These are phyloP conservation scores for Neonectria hederae DNA, from an alignment of 2,329 filamentous ascomycete species.

Conservation along the genomic window DNA sequence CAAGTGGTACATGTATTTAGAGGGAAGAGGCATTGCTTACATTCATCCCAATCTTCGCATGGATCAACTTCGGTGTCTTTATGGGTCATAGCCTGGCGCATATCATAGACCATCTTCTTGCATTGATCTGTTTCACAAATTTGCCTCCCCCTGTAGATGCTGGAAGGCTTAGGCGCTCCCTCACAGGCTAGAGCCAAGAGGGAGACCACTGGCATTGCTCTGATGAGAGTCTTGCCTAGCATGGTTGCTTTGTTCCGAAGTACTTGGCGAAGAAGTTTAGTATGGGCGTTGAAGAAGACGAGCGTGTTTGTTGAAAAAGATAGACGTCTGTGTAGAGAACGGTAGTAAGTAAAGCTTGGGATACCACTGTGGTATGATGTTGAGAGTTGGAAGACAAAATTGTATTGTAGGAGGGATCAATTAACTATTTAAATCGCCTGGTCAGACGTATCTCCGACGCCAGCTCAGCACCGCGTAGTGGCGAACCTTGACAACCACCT, in stretches of 20 bases:
- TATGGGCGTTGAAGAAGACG: background rate
- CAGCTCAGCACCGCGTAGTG: no score
- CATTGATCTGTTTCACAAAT: conserved; percentile 14
- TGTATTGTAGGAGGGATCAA: background rate
- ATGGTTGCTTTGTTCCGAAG: background rate
- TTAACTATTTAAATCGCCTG: background rate
- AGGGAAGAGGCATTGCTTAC: conserved; percentile 9
- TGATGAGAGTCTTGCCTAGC: background rate
- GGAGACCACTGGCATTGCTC: background rate
- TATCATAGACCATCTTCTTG: background rate
- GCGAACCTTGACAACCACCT: background rate
- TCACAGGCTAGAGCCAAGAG: background rate
- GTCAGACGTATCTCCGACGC: background rate
- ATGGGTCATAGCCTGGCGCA: conserved; percentile 7
- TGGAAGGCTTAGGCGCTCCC: background rate
- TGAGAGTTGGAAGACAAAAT: background rate
- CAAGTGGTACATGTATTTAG: background rate
- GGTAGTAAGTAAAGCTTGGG: background rate
- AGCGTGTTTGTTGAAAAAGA: background rate
- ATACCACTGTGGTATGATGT: background rate
- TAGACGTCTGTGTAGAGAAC: no score
- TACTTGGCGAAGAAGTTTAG: background rate
- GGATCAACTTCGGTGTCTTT: conserved; percentile 7
- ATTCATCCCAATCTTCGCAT: conserved; percentile 31
- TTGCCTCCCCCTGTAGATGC: background rate